A percentile compares a stretch with the other conserved stretches of the same genome.
These are phyloP conservation scores for Boletales sp. DNA, from an alignment of 768 basidiomycete genomes.

Conservation along the genomic window DNA sequence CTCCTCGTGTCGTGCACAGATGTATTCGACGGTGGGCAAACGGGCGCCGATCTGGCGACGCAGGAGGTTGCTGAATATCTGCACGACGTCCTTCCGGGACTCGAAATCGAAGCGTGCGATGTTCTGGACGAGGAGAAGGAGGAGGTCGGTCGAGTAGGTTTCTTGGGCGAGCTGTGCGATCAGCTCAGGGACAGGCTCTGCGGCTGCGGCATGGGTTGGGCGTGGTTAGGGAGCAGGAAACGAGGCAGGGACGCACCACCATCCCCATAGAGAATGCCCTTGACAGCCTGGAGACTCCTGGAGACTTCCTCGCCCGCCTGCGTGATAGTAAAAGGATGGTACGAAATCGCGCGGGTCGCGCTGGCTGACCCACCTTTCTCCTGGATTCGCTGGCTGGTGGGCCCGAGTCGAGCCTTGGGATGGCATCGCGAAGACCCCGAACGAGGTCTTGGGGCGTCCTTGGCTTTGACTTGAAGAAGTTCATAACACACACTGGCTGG, in stretches of 20 bases:
- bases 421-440: conserved; percentile 72
- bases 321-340: conserved; percentile 3
- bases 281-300: conserved; percentile 88
- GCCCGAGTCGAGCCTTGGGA: conserved; percentile 70
- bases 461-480: conserved; percentile 93
- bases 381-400: conserved; percentile 73
- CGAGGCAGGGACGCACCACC: conserved; percentile 53
- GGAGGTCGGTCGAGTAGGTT: conserved; percentile 86
- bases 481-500: conserved; percentile 49
- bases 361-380: conserved; percentile 61
- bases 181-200: conserved; percentile 84
- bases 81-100: conserved; percentile 80
- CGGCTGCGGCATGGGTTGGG: conserved; percentile 1
- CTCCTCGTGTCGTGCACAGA: conserved; percentile 70
- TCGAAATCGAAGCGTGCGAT: conserved; percentile 93
- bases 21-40: conserved; percentile 95
- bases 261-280: conserved; percentile 82
- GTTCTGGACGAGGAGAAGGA: conserved; percentile 75
- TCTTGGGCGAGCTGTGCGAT: conserved; percentile 95
- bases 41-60: conserved; percentile 90
- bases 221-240: neutral
- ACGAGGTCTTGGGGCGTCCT: conserved; percentile 88
- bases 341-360: neutral
- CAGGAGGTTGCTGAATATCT: conserved; percentile 86
- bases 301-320: conserved; percentile 89